Evolutionary conservation across 176 grass and related monocot genomes (phyloP), one percentile per base, ranked within the genome.

Genomic region (Alopecurus myosuroides): DNA sequence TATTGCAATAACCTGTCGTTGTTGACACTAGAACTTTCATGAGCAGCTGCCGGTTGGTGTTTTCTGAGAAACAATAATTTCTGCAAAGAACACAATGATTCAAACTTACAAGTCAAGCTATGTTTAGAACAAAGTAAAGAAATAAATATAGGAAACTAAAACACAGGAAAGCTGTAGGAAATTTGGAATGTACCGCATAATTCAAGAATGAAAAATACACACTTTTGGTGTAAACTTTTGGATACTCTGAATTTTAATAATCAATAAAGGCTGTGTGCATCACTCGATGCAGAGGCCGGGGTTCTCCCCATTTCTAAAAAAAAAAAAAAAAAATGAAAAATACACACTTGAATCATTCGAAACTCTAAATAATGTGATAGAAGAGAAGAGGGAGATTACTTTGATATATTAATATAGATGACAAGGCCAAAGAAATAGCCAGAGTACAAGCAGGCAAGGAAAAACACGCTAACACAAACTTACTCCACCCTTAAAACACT

Each of bases 1-100:
- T 74, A 42, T 83, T 12, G 7, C 12, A 74, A 22, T 37, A 33
- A 23, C 11, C 2, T 73, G 11, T 45, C 35, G 6, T 28, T 45
- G 41, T 74, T 74, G 70, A 84, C 56, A 62, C 41, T 26, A 10
- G 20, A 84, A 62, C 72, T 49, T 62, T 33, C 70, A 63, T 75
- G 35, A 23, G 44, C 44, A 34, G 12, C 18, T 36, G 12, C 78
- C 29, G 12, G n/a, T 67, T 51, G 29, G 61, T 67, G 20, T 49
- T 67, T 30, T 67, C 22, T 19, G 61, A 23, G 78, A 67, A 34
- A 64, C 28, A 64, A 63, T 49, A 35, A 75, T 72, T 44, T 75
- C 40, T 13, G 29, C 57, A 75, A 22, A 46, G 44, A 17, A 62
- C 30, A 36, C 70, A 84, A 61, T 63, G 30, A 63, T 63, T 63